Conservation (phyloP, 2,329 filamentous ascomycete genomes). For the Metarhizium guizhouense region DNA sequence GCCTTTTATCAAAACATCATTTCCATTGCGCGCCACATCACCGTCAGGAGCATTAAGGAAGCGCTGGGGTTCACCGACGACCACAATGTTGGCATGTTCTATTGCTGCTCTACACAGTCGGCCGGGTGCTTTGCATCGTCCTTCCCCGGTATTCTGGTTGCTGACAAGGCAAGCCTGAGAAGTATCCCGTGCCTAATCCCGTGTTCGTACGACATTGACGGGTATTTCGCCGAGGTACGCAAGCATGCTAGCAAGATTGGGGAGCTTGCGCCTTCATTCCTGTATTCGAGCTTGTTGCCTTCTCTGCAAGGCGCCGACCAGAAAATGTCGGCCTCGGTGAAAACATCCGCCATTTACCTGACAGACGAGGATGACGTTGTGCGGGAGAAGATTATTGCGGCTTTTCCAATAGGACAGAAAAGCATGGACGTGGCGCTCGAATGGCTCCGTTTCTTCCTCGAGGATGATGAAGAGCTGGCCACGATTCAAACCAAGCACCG, state of each 20-base stretch:
- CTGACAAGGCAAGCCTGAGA: slow-evolving; percentile 47
- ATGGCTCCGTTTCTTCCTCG: no score
- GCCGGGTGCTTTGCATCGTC: not conserved
- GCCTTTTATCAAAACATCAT: slow-evolving; percentile 59
- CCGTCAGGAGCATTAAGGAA: not conserved
- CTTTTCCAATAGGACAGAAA: no score
- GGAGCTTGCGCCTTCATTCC: slow-evolving; percentile 67
- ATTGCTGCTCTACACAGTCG: not conserved
- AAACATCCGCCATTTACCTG: slow-evolving; percentile 68
- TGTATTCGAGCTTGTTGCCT: slow-evolving; percentile 71
- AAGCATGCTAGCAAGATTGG: slow-evolving; percentile 54
- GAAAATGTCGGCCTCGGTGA: slow-evolving; percentile 73
- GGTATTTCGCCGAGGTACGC: slow-evolving; percentile 65
- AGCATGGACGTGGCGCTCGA: no score
- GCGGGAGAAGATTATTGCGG: no score
- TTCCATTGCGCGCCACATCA: slow-evolving; percentile 42
- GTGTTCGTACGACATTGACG: slow-evolving; percentile 53
- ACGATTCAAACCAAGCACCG: slow-evolving; percentile 42
- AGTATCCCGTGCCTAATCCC: slow-evolving; percentile 81
- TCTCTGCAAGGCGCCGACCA: slow-evolving; percentile 82
- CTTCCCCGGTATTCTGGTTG: not conserved
- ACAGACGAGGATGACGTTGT: no score
- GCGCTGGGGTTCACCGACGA: not conserved
- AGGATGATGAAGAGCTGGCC: no score
- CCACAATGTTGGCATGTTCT: not conserved